A percentile compares a stretch with the other conserved stretches of the same genome.
Conservation (phyloP, 352 stramenopile species). For the Thalassiosira pacifica region DNA sequence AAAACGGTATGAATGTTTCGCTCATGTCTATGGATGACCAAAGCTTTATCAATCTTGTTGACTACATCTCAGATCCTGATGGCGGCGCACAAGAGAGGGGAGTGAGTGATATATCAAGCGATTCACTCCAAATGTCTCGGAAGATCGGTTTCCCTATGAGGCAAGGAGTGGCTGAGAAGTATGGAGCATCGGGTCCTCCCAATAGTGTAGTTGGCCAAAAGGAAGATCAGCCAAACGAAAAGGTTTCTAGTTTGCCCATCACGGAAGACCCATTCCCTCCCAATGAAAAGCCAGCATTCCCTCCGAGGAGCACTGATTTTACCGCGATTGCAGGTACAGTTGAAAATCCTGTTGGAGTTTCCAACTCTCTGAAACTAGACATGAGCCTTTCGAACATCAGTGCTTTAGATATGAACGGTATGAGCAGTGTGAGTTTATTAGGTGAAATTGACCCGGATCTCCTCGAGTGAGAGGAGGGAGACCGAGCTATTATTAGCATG, state of each 20-base stretch:
- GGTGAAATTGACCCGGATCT: neutral
- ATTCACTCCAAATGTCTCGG: neutral
- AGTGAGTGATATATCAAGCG: neutral
- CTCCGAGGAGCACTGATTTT: constrained; percentile 24
- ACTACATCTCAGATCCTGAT: constrained; percentile 22
- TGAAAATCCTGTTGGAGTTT: constrained; percentile 11
- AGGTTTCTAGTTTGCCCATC: constrained; percentile 35
- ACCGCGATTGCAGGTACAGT: constrained; percentile 31
- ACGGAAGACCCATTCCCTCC: constrained; percentile 21
- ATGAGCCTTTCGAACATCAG: constrained; percentile 23
- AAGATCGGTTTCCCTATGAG: constrained; percentile 53
- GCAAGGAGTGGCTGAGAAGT: constrained; percentile 14
- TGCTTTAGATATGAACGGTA: constrained; percentile 16
- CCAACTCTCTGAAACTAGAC: constrained; percentile 8
- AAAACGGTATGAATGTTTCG: no score
- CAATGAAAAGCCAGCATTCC: no score
- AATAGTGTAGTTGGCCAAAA: neutral
- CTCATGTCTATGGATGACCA: constrained; percentile 44
- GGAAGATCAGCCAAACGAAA: neutral
- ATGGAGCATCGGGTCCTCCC: constrained; percentile 15
- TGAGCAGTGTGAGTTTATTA: no score
- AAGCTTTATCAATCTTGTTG: constrained; percentile 33
- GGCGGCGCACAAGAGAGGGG: neutral
- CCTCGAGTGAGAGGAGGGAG: neutral
- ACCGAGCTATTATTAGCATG: no score